These are phyloP conservation scores for Aspergillus arachidicola DNA, from an alignment of 2,329 filamentous ascomycete genomes.

Conservation along the genomic window DNA sequence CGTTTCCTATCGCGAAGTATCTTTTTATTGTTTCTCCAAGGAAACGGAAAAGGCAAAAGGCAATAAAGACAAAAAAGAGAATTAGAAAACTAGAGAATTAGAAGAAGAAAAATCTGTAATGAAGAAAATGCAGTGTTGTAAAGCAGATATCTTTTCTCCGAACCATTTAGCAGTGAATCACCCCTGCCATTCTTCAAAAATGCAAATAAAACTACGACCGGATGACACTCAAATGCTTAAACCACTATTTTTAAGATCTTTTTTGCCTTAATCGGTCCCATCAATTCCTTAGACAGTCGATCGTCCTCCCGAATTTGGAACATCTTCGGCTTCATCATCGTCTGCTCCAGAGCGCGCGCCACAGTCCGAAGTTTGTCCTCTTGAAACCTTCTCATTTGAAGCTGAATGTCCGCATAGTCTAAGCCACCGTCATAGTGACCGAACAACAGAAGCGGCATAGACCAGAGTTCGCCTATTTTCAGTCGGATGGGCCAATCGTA, in stretches of 20 bases:
- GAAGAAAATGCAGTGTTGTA: neutral
- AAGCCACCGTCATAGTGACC: slow-evolving; percentile 9
- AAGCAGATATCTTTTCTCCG: neutral
- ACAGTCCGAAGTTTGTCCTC: slow-evolving; percentile 13
- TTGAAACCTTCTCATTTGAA: slow-evolving; percentile 18
- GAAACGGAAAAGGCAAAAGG: neutral
- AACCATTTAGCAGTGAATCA: neutral
- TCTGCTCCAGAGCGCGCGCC: slow-evolving; percentile 21
- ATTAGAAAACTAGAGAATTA: neutral
- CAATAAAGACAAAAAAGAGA: neutral
- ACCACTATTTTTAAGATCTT: slow-evolving; percentile 20
- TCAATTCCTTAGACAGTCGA: slow-evolving; percentile 17
- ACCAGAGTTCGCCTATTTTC: slow-evolving; percentile 25
- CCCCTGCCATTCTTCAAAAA: neutral
- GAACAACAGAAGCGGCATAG: slow-evolving; percentile 23
- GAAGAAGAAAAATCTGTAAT: neutral
- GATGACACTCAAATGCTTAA: slow-evolving; percentile 1
- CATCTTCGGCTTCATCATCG: slow-evolving; percentile 20
- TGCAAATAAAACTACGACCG: neutral
- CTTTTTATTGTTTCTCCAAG: neutral
- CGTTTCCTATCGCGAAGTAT: neutral
- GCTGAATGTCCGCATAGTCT: slow-evolving; percentile 18
- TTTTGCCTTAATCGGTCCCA: slow-evolving; percentile 16
- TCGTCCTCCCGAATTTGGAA: slow-evolving; percentile 23
- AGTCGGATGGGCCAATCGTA: slow-evolving; percentile 24